Base-by-base conservation (phyloP, 164 flowering plant genomes). In the Echeveria elegans region DNA sequence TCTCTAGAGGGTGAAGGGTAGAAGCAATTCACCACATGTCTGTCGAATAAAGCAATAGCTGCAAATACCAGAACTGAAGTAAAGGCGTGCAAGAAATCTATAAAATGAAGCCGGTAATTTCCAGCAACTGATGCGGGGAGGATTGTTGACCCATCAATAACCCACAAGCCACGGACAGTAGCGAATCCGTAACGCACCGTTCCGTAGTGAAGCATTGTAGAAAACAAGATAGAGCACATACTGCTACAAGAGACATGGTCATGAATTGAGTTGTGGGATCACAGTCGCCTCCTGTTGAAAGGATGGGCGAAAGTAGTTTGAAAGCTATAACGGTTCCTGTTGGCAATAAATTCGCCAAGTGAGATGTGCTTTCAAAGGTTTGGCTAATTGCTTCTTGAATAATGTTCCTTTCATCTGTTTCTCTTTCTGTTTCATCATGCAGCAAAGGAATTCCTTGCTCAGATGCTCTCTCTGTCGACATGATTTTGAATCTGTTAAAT, bases 281-380 rank as follows among this genome's bases (percentile, higher is more conserved):
- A 82, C 67, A 38, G 77, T 80, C n/a, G n/a, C n/a, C n/a, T n/a
- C n/a, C n/a, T n/a, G 66, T 73, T 21, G 81, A 29, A 50, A 78
- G 45, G 41, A 72, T 66, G 0, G 81, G 78, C 2, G 71, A 26
- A 26, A 75, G 66, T 5, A 72, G 40, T 45, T n/a, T 76, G 72
- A 65, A 78, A 75, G 72, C 72, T 10, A 78, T 52, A 23, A 78
- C 64, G 1, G 78, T 75, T 23, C 73, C 68, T 21, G 69, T 37
- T 0, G 81, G 81, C 34, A 77, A 43, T 32, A 72, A 77, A 36
- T 74, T 69, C 6, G 67, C 65, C 12, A 78, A 70, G 65, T 73
- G 70, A 15, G 78, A 53, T 18, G 81, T 68, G 45, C 70, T 68
- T 38, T 26, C 23, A 26, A 40, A 28, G 56, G 43, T 63, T 63